phyloP scores from a whole-genome alignment of 2,329 filamentous ascomycete genomes.

The Fusarium sp. region DNA sequence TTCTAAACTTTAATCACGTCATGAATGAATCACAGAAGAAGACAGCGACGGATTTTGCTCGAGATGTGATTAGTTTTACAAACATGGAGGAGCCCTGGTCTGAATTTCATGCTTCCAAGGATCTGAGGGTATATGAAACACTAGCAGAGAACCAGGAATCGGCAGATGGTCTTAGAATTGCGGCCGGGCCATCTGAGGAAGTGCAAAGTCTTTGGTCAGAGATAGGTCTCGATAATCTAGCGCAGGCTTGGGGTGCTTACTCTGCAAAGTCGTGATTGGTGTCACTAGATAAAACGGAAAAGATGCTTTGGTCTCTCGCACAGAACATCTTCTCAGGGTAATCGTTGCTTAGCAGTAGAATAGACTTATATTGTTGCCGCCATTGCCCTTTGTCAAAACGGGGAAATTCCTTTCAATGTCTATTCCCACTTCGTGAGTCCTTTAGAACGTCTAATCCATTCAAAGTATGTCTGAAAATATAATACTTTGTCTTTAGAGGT shows the following conservation, averaged over 20 bases:
- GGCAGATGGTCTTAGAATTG: rapidly evolving
- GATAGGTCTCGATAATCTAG: neutral
- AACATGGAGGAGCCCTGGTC: neutral
- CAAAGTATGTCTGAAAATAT: too few species aligned
- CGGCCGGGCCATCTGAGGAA: neutral
- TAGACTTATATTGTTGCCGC: too few species aligned
- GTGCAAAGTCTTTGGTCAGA: neutral
- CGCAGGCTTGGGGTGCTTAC: neutral
- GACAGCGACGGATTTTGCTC: neutral
- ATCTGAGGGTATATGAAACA: neutral
- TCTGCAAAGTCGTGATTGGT: neutral
- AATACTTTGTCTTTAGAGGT: too few species aligned
- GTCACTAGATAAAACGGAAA: too few species aligned
- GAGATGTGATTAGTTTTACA: neutral
- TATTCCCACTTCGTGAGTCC: too few species aligned
- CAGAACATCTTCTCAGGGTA: too few species aligned
- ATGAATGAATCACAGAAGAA: neutral
- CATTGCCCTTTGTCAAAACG: too few species aligned
- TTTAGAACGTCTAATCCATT: too few species aligned
- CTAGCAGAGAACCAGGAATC: rapidly evolving
- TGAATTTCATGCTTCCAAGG: neutral
- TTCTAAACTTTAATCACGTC: neutral
- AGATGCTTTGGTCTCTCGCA: too few species aligned
- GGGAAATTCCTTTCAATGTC: too few species aligned
- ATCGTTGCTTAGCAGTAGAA: too few species aligned